Conservation (phyloP, 2,329 filamentous ascomycete species). For the Aspergillus sp. region DNA sequence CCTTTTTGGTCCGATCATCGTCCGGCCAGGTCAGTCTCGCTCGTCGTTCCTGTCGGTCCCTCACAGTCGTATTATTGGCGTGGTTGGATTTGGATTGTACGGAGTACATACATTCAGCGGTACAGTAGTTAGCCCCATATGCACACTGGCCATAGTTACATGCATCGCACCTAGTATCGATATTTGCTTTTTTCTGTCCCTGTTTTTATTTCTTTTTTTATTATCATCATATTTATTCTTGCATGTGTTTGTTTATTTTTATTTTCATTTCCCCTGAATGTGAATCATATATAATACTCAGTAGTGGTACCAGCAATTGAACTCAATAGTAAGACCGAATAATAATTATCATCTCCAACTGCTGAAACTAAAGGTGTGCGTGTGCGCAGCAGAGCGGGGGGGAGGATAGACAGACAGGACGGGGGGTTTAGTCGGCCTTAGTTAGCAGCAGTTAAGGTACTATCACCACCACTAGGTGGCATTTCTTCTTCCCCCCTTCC, state of each 20-base stretch:
- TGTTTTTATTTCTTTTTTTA: neutral
- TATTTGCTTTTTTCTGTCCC: neutral
- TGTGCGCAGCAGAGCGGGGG: conserved; percentile 8
- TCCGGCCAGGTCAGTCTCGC: too few species aligned
- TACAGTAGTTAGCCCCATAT: too few species aligned
- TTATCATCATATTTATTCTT: neutral
- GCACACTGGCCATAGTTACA: too few species aligned
- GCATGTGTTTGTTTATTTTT: neutral
- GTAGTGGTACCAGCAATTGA: too few species aligned
- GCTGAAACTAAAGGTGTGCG: neutral
- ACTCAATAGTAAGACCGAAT: too few species aligned
- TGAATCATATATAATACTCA: neutral
- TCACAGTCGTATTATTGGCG: neutral
- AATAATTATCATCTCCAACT: too few species aligned
- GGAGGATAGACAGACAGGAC: neutral
- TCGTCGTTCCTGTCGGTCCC: neutral
- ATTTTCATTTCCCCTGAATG: neutral
- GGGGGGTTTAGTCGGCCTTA: neutral
- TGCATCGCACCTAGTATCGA: neutral
- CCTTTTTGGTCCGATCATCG: too few species aligned
- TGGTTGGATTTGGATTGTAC: neutral
- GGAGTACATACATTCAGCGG: neutral
- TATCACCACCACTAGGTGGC: too few species aligned
- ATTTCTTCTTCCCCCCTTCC: conserved; percentile 4
- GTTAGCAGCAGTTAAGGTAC: too few species aligned